Evolutionary conservation across 148 eudicot species (phyloP).

Genomic region (Linanthus parryae): DNA sequence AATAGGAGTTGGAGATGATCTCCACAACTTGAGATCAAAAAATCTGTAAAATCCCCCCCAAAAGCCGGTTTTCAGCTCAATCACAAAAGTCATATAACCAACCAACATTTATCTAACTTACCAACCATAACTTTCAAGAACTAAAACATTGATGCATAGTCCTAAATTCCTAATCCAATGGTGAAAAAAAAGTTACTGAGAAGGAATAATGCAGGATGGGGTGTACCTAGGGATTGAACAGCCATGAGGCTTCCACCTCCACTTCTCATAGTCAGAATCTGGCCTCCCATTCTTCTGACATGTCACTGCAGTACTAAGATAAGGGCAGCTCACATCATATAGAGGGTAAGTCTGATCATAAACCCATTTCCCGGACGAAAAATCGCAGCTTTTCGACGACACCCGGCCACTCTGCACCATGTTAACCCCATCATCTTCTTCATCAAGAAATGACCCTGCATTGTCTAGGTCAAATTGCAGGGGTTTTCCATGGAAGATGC

Average conservation of each 20-base stretch:
- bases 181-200: no score
- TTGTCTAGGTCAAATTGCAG: slow-evolving; percentile 25
- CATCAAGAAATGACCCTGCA: slow-evolving; percentile 30
- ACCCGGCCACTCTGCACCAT: slow-evolving; percentile 28
- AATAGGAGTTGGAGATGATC: no score
- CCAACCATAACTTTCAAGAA: no score
- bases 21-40: no score
- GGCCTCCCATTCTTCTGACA: slow-evolving; percentile 79
- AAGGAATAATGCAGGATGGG: background rate
- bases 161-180: no score
- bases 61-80: no score
- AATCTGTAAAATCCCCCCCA: no score
- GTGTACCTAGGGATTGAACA: slow-evolving; percentile 74
- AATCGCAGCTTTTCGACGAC: slow-evolving; percentile 39
- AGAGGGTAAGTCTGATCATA: slow-evolving; percentile 72
- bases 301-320: slow-evolving; percentile 54
- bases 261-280: slow-evolving; percentile 68
- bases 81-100: no score
- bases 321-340: slow-evolving; percentile 68
- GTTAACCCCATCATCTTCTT: slow-evolving; percentile 35
- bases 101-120: no score
- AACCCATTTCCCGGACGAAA: slow-evolving; percentile 68
- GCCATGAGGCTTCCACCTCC: slow-evolving; percentile 74
- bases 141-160: no score
- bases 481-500: slow-evolving; percentile 13